These are phyloP conservation scores for Ilex paraguariensis DNA, from an alignment of 305 asterid genomes.

Conservation along the genomic window DNA sequence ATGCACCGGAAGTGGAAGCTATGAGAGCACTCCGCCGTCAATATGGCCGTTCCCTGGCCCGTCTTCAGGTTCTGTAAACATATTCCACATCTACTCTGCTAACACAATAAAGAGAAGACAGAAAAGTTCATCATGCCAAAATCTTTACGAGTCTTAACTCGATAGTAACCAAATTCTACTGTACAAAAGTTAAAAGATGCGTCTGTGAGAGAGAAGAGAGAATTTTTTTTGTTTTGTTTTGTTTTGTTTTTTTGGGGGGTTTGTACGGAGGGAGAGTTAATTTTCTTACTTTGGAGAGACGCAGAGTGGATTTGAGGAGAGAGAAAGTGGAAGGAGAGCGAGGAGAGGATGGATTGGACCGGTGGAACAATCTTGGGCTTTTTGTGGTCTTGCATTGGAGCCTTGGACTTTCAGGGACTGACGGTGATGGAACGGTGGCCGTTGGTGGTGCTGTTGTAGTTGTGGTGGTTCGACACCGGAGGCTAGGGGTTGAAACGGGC, in stretches of 20 bases:
- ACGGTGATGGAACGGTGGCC: constrained; percentile 3
- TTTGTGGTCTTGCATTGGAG: constrained; percentile 61
- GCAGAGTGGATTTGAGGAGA: constrained; percentile 60
- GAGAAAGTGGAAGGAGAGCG: constrained; percentile 84
- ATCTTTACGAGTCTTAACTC: background rate
- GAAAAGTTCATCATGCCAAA: background rate
- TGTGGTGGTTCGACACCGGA: constrained; percentile 51
- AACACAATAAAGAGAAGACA: background rate
- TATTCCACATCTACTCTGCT: constrained; percentile 16
- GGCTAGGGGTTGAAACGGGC: constrained; percentile 40
- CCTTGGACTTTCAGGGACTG: constrained; percentile 40
- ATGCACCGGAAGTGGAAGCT: constrained; percentile 19
- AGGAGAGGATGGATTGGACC: constrained; percentile 84
- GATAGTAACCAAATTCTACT: constrained; percentile 20
- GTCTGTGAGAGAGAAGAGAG: background rate
- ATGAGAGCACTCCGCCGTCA: constrained; percentile 19
- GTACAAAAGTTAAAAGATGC: constrained; percentile 5
- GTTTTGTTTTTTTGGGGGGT: no score
- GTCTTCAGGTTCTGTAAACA: constrained; percentile 6
- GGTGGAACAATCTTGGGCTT: constrained; percentile 59
- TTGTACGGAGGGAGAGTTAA: background rate
- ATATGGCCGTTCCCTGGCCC: constrained; percentile 9
- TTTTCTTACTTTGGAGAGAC: constrained; percentile 46
- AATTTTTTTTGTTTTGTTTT: no score
- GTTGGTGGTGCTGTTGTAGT: constrained; percentile 9